phyloP scores from a whole-genome alignment of 2,329 filamentous ascomycete species.

The Penicillium decumbens region DNA sequence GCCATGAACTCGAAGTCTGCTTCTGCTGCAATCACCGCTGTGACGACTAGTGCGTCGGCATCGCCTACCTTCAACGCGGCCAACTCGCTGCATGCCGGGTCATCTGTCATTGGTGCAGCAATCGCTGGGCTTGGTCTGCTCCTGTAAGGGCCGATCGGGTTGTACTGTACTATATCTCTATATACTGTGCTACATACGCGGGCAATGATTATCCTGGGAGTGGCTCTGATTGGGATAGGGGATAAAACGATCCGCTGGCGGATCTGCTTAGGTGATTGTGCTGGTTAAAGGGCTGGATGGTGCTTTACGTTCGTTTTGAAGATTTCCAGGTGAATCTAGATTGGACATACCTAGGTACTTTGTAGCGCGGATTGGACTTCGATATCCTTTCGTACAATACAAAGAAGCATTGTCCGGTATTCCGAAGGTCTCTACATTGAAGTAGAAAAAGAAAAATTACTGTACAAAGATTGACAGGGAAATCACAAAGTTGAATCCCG shows the following conservation, averaged over 20 bases:
- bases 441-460: neutral
- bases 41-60: constrained; percentile 8
- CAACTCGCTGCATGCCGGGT: constrained; percentile 13
- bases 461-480: neutral
- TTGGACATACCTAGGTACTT: neutral
- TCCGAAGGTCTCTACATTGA: neutral
- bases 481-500: neutral
- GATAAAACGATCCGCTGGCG: constrained; percentile 4
- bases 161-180: neutral
- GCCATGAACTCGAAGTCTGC: constrained; percentile 4
- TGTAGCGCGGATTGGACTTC: constrained; percentile 17
- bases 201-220: neutral
- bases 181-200: constrained; percentile 1
- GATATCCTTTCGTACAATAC: constrained; percentile 13
- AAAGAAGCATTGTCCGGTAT: neutral
- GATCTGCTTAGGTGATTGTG: neutral
- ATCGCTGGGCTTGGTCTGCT: constrained; percentile 19
- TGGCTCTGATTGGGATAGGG: constrained; percentile 1
- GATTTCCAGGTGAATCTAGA: neutral
- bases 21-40: constrained; percentile 2
- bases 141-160: constrained; percentile 5
- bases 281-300: neutral
- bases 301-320: constrained; percentile 3
- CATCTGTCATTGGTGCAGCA: constrained; percentile 16
- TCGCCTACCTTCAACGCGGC: constrained; percentile 18